These are phyloP conservation scores for Citrullus mucosospermus DNA, from an alignment of 306 rosid species.

Conservation along the genomic window DNA sequence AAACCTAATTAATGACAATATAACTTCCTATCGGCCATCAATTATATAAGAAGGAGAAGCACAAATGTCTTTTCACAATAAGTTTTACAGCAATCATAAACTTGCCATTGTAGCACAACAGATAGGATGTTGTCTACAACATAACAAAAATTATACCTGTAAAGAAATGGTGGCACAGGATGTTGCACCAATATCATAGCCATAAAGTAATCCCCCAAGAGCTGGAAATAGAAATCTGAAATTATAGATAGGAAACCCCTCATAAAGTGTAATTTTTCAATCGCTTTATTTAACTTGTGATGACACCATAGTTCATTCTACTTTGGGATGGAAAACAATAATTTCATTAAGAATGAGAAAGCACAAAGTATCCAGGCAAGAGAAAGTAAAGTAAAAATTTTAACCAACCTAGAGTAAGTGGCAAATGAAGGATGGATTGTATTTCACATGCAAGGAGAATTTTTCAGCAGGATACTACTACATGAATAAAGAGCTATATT, in stretches of 20 bases:
- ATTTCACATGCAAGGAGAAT: background rate
- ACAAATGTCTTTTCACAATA: background rate
- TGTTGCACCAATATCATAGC: slow-evolving; percentile 93
- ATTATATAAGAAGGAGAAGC: background rate
- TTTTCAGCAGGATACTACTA: background rate
- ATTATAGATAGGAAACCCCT: slow-evolving; percentile 7
- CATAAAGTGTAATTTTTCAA: background rate
- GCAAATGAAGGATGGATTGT: background rate
- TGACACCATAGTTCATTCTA: background rate
- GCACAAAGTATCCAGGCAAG: too few species aligned
- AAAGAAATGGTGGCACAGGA: slow-evolving; percentile 71
- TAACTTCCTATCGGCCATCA: background rate
- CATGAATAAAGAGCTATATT: too few species aligned
- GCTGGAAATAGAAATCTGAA: slow-evolving; percentile 93
- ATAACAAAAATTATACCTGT: slow-evolving; percentile 33
- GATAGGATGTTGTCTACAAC: background rate
- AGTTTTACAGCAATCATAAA: background rate
- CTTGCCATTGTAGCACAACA: background rate
- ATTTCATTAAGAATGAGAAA: background rate
- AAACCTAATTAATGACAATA: background rate
- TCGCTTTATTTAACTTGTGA: background rate
- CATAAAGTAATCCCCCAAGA: slow-evolving; percentile 80
- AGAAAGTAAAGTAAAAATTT: background rate
- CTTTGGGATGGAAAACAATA: background rate
- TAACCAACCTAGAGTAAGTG: background rate